Evolutionary conservation across 1,284 basidiomycete species (phyloP), one percentile per base, ranked within the genome.

Genomic region (Fistulina hepatica): DNA sequence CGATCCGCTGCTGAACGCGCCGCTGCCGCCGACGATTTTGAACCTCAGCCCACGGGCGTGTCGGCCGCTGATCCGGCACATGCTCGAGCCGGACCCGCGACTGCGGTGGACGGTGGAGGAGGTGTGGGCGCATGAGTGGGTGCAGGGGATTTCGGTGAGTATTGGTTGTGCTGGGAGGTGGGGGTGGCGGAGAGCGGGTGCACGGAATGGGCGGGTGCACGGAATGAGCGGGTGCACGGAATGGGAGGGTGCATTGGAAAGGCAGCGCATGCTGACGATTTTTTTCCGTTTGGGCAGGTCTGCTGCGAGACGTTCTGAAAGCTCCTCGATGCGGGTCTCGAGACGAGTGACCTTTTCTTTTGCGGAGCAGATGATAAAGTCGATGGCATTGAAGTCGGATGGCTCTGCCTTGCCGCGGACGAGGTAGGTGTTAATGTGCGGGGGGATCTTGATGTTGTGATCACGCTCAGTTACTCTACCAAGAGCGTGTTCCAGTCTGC

Each of bases 401-500:
- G 94, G 94, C 52, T 97, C 95, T 3, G 88, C 94, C 60, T 97
- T 95, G 50, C 94, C 94, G 23, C 78, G 65, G 46, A 98, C 94
- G 46, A 97, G 79, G 68, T 98, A 95, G 61, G 97, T 95, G 60
- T 98, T 95, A 55, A 98, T 88, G 64, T 98, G 92, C 9, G 76
- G 69, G 20, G 94, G 94, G 47, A 98, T 95, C 40, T 86, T 80
- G 44, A 98, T 88, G n/a, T n/a, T n/a, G n/a, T n/a, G n/a, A 56
- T 98, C 94, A 44, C 91, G 82, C n/a, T n/a, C n/a, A n/a, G n/a
- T n/a, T n/a, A n/a, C n/a, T n/a, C n/a, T n/a, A n/a, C n/a, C n/a
- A n/a, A n/a, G n/a, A n/a, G n/a, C n/a, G n/a, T n/a, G n/a, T n/a
- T n/a, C n/a, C n/a, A n/a, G n/a, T n/a, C n/a, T n/a, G n/a, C n/a